phyloP scores from a whole-genome alignment of 805 yeast species.

The Naumovozyma dairenensis region DNA sequence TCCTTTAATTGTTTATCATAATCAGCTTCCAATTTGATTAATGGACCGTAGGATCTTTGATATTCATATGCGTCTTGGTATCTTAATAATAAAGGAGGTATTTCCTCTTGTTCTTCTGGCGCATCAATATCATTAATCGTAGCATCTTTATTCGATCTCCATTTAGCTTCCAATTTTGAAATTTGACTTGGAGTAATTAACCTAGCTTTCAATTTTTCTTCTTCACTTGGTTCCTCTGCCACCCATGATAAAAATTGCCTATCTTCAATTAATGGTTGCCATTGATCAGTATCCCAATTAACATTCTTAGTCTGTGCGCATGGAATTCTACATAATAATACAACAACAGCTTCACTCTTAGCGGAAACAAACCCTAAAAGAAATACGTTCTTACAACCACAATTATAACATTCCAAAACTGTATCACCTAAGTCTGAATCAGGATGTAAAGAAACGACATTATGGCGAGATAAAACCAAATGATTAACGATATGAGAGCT shows the following conservation, averaged over 20 bases:
- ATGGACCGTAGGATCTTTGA: slow-evolving; percentile 76
- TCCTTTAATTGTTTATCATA: slow-evolving; percentile 66
- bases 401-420: slow-evolving; percentile 77
- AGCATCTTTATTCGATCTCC: slow-evolving; percentile 67
- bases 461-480: slow-evolving; percentile 71
- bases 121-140: slow-evolving; percentile 57
- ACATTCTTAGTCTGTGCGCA: slow-evolving; percentile 69
- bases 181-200: slow-evolving; percentile 57
- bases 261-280: slow-evolving; percentile 81
- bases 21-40: slow-evolving; percentile 74
- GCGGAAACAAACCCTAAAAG: slow-evolving; percentile 82
- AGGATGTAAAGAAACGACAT: slow-evolving; percentile 61
- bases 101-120: slow-evolving; percentile 44
- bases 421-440: slow-evolving; percentile 83
- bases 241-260: slow-evolving; percentile 76
- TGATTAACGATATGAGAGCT: slow-evolving; percentile 83
- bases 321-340: slow-evolving; percentile 77
- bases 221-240: slow-evolving; percentile 59
- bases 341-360: slow-evolving; percentile 76
- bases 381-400: slow-evolving; percentile 76
- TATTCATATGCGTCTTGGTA: slow-evolving; percentile 79
- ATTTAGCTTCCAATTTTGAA: slow-evolving; percentile 62
- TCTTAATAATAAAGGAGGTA: slow-evolving; percentile 63
- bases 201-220: slow-evolving; percentile 45
- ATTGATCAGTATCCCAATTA: slow-evolving; percentile 79